Evolutionary conservation across 805 yeast species (phyloP).

Genomic region (Ascoidea asiatica): DNA sequence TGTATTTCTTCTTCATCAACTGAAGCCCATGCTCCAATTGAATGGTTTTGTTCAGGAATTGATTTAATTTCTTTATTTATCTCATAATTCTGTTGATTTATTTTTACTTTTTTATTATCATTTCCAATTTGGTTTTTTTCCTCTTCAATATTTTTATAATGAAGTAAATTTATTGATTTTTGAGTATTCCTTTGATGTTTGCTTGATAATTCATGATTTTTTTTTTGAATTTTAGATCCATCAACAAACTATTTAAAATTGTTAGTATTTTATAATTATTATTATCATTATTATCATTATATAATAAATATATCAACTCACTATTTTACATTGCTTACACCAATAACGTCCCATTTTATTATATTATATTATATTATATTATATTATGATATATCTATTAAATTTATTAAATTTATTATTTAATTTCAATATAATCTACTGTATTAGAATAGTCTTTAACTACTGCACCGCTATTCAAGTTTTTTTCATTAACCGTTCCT

Average conservation of each 20-base stretch:
- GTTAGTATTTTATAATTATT: not conserved
- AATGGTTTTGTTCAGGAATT: not conserved
- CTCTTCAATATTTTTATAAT: not conserved
- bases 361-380: no score
- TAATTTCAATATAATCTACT: no score
- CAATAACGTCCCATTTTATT: not conserved
- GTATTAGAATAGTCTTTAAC: no score
- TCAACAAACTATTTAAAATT: not conserved
- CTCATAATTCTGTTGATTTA: no score
- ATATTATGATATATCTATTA: no score
- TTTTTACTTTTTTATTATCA: not conserved
- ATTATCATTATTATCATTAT: no score
- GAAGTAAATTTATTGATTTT: not conserved
- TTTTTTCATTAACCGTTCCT: no score
- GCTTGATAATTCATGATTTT: not conserved
- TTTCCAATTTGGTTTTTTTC: not conserved
- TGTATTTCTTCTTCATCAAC: not conserved
- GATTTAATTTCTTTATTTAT: no score
- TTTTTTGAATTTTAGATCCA: not conserved
- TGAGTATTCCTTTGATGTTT: not conserved
- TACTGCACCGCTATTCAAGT: no score
- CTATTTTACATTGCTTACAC: not conserved
- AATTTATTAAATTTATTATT: no score
- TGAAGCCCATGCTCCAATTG: not conserved
- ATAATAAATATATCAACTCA: not conserved